Evolutionary conservation across 139 green algal species (phyloP), one percentile per base, ranked within the genome.

Genomic region (Dunaliella primolecta): DNA sequence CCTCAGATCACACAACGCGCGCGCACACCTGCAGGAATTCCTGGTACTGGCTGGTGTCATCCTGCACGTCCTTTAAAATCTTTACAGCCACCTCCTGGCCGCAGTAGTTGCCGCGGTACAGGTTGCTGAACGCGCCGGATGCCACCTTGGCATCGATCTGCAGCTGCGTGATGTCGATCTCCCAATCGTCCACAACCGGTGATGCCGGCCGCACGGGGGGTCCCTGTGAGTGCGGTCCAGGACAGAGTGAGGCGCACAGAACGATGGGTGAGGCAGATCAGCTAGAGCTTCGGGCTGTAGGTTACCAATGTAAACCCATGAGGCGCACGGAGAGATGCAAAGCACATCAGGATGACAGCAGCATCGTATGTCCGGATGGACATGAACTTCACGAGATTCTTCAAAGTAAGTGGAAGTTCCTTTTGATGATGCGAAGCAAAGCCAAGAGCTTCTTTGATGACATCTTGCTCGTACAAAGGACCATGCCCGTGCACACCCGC

Each of bases 81-180:
- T 99, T 99, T 29, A 99, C 97, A 1, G 97, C 97, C 81, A 99
- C 97, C 37, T 99, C 97, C 87, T 99, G 96, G 3, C 97, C 97
- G 86, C 96, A 99, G 92, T 99, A 99, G 31, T 81, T 91, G 36
- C 97, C 97, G 31, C 91, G 91, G 90, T 97, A 99, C 85, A 99
- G 87, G 80, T 98, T 96, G 55, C 96, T 96, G 90, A 99, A 99
- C 1, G 96, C 95, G 29, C 96, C 96, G 23, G 81, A 90, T 0
- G 88, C 88, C 0, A 99, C 93, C 84, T 98, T 98, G 31, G 95
- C 91, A 56, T 95, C 91, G 38, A 99, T 97, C 24, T 93, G 88
- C 46, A 98, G 90, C 89, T 97, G 90, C 3, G 85, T 87, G 70
- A 98, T 96, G 36, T 99, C 95, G 75, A 99, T 95, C 92, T 99